Base-by-base conservation (phyloP, 805 yeast genomes). In the Candida maltosa region DNA sequence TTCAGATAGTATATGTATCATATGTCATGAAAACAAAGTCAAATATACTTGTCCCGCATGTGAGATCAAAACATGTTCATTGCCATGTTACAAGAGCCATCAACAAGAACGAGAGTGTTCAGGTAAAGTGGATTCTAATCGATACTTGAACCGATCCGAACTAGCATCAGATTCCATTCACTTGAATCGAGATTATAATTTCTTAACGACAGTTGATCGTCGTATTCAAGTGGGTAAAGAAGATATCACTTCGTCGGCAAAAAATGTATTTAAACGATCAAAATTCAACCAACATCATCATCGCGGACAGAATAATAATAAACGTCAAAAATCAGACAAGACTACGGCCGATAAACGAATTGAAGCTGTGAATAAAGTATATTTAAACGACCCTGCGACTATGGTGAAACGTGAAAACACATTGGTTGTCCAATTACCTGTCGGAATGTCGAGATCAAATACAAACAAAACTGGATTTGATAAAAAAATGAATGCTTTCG, bases 41-140 rank as follows among this genome's bases (percentile, higher is more conserved):
- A 83, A 80, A 49, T 89, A 89, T 54, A 78, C 71, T 10, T 89
- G 97, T 55, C 96, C 96, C 0, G 80, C 82, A 12, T 89, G 97
- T 51, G 60, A 62, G 5, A 54, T 64, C 4, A 69, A 61, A 38
- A 83, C 91, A 0, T 89, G 97, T 53, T 77, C 84, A 0, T 52
- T 85, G 5, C 68, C 49, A 6, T 89, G 96, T 61, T 85, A 83
- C 18, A 77, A 75, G 41, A 52, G 69, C 16, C 97, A 89, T 51
- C 87, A 87, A 56, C 48, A 45, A 4, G 73, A 73, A 34, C 60
- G 73, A 6, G 66, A 68, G 15, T 89, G 97, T 52, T 62, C 77
- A 3, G 96, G 96, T 0, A 44, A 49, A 14, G 70, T 78, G 22
- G 87, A 83, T 49, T 75, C 75, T 10, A 68, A 87, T 2, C 61